Evolutionary conservation across 495 filamentous ascomycete species (phyloP).

Genomic region (Daldinia grandis): DNA sequence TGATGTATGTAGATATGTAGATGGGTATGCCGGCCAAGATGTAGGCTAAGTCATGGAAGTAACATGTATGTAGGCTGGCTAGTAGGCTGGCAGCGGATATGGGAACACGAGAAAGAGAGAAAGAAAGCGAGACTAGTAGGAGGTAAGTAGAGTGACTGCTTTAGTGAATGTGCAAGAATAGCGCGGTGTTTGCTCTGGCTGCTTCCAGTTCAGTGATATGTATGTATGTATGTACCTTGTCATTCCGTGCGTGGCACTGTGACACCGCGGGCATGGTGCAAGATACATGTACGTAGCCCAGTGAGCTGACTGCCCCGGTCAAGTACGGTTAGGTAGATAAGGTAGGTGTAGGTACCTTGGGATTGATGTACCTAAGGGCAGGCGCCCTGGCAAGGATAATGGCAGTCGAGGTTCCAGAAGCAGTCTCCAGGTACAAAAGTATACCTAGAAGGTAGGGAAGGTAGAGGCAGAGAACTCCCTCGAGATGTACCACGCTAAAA

Average conservation of each 20-base stretch:
- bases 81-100: slow-evolving; percentile 8
- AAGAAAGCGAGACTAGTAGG: not conserved
- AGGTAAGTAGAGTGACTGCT: slow-evolving; percentile 24
- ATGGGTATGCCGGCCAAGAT: not conserved
- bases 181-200: slow-evolving; percentile 43
- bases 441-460: slow-evolving; percentile 5
- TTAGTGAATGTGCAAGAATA: slow-evolving; percentile 38
- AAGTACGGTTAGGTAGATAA: slow-evolving; percentile 22
- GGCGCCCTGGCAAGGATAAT: not conserved
- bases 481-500: slow-evolving; percentile 31
- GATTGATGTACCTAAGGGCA: slow-evolving; percentile 4
- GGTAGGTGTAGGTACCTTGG: not conserved
- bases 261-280: slow-evolving; percentile 17
- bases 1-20: slow-evolving; percentile 17
- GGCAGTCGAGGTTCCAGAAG: slow-evolving; percentile 32
- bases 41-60: slow-evolving; percentile 17
- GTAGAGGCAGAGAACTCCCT: slow-evolving; percentile 17
- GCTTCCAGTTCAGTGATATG: slow-evolving; percentile 30
- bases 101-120: slow-evolving; percentile 15
- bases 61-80: slow-evolving; percentile 2
- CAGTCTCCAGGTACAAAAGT: slow-evolving; percentile 7
- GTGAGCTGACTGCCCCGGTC: slow-evolving; percentile 18
- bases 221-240: no score
- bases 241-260: slow-evolving; percentile 41
- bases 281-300: slow-evolving; percentile 30